A percentile compares a stretch with the other conserved stretches of the same genome.
Evolutionary conservation across 495 filamentous ascomycete genomes (phyloP).

Genomic region (Pseudotulostoma volvatum): DNA sequence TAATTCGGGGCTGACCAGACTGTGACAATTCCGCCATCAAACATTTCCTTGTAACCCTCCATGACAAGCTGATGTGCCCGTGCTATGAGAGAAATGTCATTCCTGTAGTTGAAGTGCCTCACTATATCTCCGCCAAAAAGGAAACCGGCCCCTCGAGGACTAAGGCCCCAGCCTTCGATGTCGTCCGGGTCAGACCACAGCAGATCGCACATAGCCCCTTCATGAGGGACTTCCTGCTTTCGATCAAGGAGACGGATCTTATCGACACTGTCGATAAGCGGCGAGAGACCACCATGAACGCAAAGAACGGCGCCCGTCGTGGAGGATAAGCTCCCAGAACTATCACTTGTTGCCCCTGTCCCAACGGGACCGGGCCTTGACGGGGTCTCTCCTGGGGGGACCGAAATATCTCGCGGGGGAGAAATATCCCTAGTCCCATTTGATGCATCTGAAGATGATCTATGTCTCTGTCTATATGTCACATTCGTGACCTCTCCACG

Average conservation of each 20-base stretch:
- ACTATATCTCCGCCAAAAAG: slow-evolving; percentile 94
- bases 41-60: slow-evolving; percentile 99
- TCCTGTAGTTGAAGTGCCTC: slow-evolving; percentile 83
- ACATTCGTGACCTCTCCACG: slow-evolving; percentile 60
- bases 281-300: slow-evolving; percentile 86
- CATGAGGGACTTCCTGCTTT: slow-evolving; percentile 96
- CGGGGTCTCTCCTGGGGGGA: slow-evolving; percentile 20
- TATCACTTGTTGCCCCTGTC: slow-evolving; percentile 54
- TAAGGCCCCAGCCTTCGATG: slow-evolving; percentile 94
- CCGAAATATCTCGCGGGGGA: slow-evolving; percentile 30
- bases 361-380: slow-evolving; percentile 55
- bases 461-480: slow-evolving; percentile 38
- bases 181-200: slow-evolving; percentile 98
- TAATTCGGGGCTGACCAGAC: slow-evolving; percentile 98
- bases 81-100: slow-evolving; percentile 81
- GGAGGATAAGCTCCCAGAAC: slow-evolving; percentile 40
- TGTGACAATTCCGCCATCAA: slow-evolving; percentile 83
- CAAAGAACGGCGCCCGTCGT: slow-evolving; percentile 78
- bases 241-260: slow-evolving; percentile 90
- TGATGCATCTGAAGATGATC: slow-evolving; percentile 17
- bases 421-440: slow-evolving; percentile 25
- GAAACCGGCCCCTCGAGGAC: slow-evolving; percentile 88
- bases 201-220: slow-evolving; percentile 97
- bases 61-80: slow-evolving; percentile 95
- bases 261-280: slow-evolving; percentile 83